A percentile compares a stretch with the other conserved stretches of the same genome.
Evolutionary conservation across 352 stramenopile species (phyloP).

Genomic region (Globisporangium cystogenes): DNA sequence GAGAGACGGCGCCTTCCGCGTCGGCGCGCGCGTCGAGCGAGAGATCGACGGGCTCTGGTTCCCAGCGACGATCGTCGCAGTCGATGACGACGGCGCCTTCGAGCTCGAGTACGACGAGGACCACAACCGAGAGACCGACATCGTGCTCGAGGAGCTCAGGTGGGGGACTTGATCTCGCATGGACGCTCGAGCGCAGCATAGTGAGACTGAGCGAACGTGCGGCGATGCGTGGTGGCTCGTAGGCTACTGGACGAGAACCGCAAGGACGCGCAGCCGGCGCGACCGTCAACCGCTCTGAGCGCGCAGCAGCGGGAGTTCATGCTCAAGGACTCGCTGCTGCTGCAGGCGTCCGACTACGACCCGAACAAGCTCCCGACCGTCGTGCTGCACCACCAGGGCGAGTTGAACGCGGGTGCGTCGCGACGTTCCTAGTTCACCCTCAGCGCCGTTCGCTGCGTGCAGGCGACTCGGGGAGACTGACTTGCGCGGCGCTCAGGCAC

Average conservation of each 20-base stretch:
- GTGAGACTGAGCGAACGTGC: not conserved
- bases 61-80: conserved; percentile 47
- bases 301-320: conserved; percentile 33
- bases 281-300: conserved; percentile 3
- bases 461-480: too few relatives aligned
- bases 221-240: too few relatives aligned
- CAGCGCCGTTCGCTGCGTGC: not conserved
- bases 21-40: conserved; percentile 52
- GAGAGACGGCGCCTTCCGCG: conserved; percentile 14
- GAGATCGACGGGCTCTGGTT: conserved; percentile 80
- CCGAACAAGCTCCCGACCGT: conserved; percentile 66
- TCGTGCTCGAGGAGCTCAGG: conserved; percentile 45
- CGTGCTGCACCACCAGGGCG: conserved; percentile 68
- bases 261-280: conserved; percentile 10
- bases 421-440: too few relatives aligned
- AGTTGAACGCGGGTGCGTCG: conserved; percentile 49
- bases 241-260: conserved; percentile 19
- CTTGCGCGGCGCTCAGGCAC: conserved; percentile 19
- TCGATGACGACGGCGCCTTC: conserved; percentile 38
- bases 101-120: conserved; percentile 82
- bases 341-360: conserved; percentile 62
- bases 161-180: too few relatives aligned
- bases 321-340: conserved; percentile 49
- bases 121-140: conserved; percentile 60
- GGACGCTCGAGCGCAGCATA: too few relatives aligned